Base-by-base conservation (phyloP, 2,329 filamentous ascomycete genomes). In the Aspergillus melleus region DNA sequence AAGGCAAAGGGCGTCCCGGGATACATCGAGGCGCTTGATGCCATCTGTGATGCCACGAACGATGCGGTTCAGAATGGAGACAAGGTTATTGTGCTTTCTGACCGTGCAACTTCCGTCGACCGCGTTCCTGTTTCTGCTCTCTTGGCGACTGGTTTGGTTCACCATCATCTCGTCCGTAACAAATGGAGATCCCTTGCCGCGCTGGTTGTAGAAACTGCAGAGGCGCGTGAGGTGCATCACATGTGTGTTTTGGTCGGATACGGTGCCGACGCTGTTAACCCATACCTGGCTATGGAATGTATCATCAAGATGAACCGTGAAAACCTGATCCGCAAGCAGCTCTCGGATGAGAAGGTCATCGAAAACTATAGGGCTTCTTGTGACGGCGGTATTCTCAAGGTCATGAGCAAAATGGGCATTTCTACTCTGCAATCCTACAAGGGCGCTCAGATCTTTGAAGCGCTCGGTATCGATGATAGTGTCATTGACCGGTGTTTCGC, bases 321-420 rank as follows among this genome's bases (percentile, higher is more conserved):
- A 79, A 90, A 90, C 54, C 82, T 97, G 63, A 96, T 97, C 76
- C 90, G 92, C 76, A 96, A 96, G 84, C 90, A 95, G 76, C 81
- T 96, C 49, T 85, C 84, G 20, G 86, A 95, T 60, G 89, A 96
- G 62, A 85, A 88, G 70, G 87, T 97, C 58, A 93, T 97, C 67
- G 88, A 89, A 70, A 98, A 98, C 81, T 98, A 97, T 84, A 96
- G 96, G 81, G 91, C 96, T 77, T 97, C 94, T 63, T 94, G 91
- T 70, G 93, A 97, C 68, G 94, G 94, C 72, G 94, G 94, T 80
- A 96, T 98, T 65, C 83, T 98, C 65, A 98, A 98, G 79, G 94
- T 98, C 75, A 98, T 98, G 94, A 95, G 90, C 77, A 98, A 98
- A 84, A 98, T 98, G 94, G 94, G 94, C 81, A 98, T 98, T 65